These are phyloP conservation scores for Phyllosticta citriasiana DNA, from an alignment of 2,329 filamentous ascomycete genomes.

Conservation along the genomic window DNA sequence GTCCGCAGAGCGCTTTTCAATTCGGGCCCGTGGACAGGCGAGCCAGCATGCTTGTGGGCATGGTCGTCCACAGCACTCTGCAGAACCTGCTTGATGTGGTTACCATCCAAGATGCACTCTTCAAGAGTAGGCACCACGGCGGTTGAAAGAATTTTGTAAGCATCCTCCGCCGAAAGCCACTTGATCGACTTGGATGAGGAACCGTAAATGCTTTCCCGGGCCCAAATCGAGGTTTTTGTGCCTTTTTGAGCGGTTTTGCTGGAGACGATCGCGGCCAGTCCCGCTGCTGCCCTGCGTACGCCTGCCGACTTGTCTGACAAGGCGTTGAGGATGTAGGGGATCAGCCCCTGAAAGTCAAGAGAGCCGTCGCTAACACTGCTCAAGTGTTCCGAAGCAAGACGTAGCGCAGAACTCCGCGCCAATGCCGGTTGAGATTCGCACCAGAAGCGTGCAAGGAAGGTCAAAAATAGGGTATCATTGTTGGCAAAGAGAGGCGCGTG, in stretches of 20 bases:
- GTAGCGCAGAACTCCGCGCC: conserved; percentile 59
- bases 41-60: conserved; percentile 19
- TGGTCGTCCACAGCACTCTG: conserved; percentile 49
- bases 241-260: conserved; percentile 10
- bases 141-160: conserved; percentile 51
- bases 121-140: conserved; percentile 68
- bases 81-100: conserved; percentile 57
- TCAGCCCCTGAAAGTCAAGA: conserved; percentile 63
- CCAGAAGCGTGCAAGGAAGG: conserved; percentile 68
- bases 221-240: conserved; percentile 33
- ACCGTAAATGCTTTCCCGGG: conserved; percentile 48
- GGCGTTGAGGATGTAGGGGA: conserved; percentile 72
- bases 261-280: conserved; percentile 40
- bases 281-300: conserved; percentile 65
- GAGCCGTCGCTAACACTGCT: conserved; percentile 26
- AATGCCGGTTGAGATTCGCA: conserved; percentile 60
- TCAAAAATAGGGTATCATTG: conserved; percentile 52
- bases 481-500: conserved; percentile 45
- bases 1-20: conserved; percentile 54
- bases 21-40: conserved; percentile 28
- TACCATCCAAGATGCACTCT: conserved; percentile 73
- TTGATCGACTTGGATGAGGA: conserved; percentile 38
- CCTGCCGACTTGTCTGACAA: conserved; percentile 66
- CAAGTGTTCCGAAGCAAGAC: conserved; percentile 34
- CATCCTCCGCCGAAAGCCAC: conserved; percentile 50